A percentile compares a stretch with the other conserved stretches of the same genome.
Conservation (phyloP, 2,329 filamentous ascomycete genomes). For the Diaporthe aspalathi region DNA sequence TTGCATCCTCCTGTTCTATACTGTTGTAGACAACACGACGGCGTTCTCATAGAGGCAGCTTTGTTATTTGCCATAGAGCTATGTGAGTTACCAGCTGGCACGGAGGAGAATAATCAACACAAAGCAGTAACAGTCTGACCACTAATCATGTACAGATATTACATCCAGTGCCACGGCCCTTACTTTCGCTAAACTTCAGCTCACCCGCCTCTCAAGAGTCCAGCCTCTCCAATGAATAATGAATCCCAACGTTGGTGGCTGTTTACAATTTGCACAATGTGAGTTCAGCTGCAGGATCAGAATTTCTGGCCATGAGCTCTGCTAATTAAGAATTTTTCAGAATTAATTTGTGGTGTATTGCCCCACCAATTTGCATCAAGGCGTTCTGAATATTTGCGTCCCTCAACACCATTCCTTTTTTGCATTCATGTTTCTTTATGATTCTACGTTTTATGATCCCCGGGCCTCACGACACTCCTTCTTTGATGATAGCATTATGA, state of each 20-base stretch:
- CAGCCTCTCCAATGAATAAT: neutral
- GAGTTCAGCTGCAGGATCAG: neutral
- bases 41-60: neutral
- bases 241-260: neutral
- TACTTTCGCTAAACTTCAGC: neutral
- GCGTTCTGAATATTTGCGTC: neutral
- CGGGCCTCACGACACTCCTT: neutral
- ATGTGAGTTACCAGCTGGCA: neutral
- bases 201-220: neutral
- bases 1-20: neutral
- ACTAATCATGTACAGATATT: neutral
- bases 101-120: no score
- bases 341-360: neutral
- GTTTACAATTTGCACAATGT: neutral
- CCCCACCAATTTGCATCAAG: neutral
- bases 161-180: neutral
- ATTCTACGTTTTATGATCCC: neutral
- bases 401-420: neutral
- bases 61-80: neutral
- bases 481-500: neutral
- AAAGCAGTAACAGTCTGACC: neutral
- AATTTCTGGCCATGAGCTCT: neutral
- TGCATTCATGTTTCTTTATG: neutral
- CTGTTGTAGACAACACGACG: neutral
- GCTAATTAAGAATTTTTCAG: neutral